A percentile compares a stretch with the other conserved stretches of the same genome.
Conservation (phyloP, 352 stramenopile genomes). For the Globisporangium paroecandrum region DNA sequence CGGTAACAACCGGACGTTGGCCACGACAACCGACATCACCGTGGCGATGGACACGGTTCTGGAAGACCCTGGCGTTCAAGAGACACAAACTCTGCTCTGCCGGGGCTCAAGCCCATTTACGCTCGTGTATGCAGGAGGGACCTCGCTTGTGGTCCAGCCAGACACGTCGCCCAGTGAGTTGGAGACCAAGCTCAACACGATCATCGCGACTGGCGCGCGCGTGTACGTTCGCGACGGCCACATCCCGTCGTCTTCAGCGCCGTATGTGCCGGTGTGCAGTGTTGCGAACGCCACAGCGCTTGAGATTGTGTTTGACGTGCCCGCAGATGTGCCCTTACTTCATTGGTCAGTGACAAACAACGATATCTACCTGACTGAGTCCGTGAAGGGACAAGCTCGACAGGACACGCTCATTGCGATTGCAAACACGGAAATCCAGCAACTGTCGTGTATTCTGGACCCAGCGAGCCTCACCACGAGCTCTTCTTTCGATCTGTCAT, state of each 20-base stretch:
- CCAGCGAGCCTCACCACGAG: constrained; percentile 19
- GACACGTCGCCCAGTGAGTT: constrained; percentile 50
- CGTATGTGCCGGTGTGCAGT: constrained; percentile 61
- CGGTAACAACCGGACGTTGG: constrained; percentile 70
- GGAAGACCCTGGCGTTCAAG: constrained; percentile 62
- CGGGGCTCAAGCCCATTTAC: constrained; percentile 43
- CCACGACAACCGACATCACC: constrained; percentile 41
- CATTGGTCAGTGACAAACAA: constrained; percentile 52
- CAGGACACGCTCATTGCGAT: constrained; percentile 37
- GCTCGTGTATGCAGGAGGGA: constrained; percentile 28
- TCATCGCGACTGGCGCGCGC: constrained; percentile 40
- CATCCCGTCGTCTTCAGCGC: constrained; percentile 19
- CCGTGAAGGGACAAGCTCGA: constrained; percentile 40
- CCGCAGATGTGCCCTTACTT: constrained; percentile 43
- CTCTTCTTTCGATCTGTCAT: constrained; percentile 51
- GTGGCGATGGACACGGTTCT: constrained; percentile 49
- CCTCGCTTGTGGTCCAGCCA: constrained; percentile 27
- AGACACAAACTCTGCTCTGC: constrained; percentile 65
- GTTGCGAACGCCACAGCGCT: constrained; percentile 33
- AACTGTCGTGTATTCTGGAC: constrained; percentile 48
- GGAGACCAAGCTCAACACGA: constrained; percentile 44
- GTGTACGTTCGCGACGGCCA: constrained; percentile 36
- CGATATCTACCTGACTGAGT: constrained; percentile 60
- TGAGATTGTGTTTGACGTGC: constrained; percentile 65
- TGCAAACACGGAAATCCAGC: constrained; percentile 57